Evolutionary conservation across 1,284 basidiomycete species (phyloP), one percentile per base, ranked within the genome.

Genomic region (Ustilago nuda): DNA sequence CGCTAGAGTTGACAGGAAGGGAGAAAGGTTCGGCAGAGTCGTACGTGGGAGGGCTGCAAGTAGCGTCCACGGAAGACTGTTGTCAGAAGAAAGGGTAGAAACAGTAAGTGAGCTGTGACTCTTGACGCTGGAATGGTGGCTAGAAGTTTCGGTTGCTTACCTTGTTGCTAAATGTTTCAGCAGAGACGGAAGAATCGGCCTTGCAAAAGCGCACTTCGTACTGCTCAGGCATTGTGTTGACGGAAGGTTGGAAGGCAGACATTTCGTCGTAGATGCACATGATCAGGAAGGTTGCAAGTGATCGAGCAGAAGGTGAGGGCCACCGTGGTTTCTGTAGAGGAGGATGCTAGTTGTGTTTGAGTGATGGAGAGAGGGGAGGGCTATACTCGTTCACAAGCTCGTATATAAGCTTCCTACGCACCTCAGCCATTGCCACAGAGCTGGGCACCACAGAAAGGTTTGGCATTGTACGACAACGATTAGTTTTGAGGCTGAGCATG

Each of bases 181-280:
- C 39, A 23, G 36, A 23, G 48, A 32, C 23, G 3, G 48, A 50
- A 19, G 48, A 12, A 8, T 39, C 56, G 8, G 45, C 23, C 48
- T 60, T 30, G 58, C 39, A 48, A 27, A 63, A 43, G 48, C 50
- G 41, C 8, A 72, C 32, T 30, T 72, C 57, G 43, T 61, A 72
- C 27, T 67, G 41, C 48, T 53, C 30, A 17, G 60, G 36, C n/a
- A 56, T 23, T 7, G 57, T 41, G 46, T 50, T 61, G 43, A 45
- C 19, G 12, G 64, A 32, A 19, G 65, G 3, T 5, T 46, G 59
- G 7, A 41, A 12, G 17, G 30, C 17, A 53, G 56, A 41, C 41
- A 72, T 54, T 0, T 64, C 57, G 23, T 72, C 70, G 54, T 61
- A 64, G 35, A 55, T 58, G 65, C 70, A 72, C 70, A 72, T 72